Evolutionary conservation across 1,284 basidiomycete genomes (phyloP).

Genomic region (Rhodotorula glutinis): DNA sequence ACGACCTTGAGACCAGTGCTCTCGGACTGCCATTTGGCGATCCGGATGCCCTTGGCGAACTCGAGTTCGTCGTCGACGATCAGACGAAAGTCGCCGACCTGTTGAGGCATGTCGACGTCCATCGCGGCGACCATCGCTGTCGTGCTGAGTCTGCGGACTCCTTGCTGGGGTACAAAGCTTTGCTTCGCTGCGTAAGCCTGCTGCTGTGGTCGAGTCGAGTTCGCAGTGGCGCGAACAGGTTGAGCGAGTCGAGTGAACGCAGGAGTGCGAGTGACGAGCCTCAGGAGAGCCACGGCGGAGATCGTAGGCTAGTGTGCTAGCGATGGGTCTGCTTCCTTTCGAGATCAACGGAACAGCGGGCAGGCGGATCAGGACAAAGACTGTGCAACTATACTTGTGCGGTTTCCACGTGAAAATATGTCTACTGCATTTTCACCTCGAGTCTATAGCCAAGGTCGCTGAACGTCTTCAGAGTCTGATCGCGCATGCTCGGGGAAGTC

Average conservation of each 20-base stretch:
- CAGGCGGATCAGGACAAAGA: too few species aligned
- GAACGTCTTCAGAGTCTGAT: neutral
- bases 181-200: neutral
- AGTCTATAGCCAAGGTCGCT: neutral
- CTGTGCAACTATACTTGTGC: too few species aligned
- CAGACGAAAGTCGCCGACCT: constrained; percentile 34
- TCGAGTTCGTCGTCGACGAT: constrained; percentile 31
- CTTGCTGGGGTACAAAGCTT: neutral
- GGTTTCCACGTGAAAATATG: too few species aligned
- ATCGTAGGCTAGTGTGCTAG: neutral
- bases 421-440: neutral
- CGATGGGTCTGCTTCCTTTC: neutral
- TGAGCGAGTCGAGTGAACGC: too few species aligned
- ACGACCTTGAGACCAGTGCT: constrained; percentile 49
- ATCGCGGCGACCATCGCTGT: neutral
- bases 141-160: neutral
- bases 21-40: constrained; percentile 41
- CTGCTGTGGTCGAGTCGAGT: neutral
- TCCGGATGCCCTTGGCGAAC: constrained; percentile 24
- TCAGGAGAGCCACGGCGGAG: neutral
- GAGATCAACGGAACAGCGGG: too few species aligned
- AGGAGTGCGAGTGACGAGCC: too few species aligned
- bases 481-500: neutral
- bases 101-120: constrained; percentile 8
- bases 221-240: too few species aligned